Evolutionary conservation across 2,329 filamentous ascomycete genomes (phyloP), one percentile per base, ranked within the genome.

Genomic region (Trichothecium roseum): DNA sequence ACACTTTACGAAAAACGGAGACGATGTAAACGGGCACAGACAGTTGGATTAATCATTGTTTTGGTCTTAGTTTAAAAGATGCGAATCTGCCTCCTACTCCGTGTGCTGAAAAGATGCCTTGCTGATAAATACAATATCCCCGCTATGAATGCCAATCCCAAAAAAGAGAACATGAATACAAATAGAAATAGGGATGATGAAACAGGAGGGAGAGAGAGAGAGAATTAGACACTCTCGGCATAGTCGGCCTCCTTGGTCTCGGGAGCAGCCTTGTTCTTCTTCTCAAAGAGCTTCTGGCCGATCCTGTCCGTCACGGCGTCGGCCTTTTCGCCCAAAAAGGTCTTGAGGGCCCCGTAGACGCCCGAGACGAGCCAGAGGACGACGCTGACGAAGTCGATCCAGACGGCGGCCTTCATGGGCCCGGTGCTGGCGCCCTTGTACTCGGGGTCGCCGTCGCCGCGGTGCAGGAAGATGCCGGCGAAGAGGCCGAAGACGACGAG

Each of bases 401-500:
- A 86, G 3, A 84, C 80, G 3, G 80, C 79, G 41, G 72, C 66
- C 58, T 81, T 80, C 82, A 86, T 86, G 6, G 51, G 35, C 4
- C 50, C 42, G 0, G 62, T 63, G 41, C 52, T 63, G 30, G 52
- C 55, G 20, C 61, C 63, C 51, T 68, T 57, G 53, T 66, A 68
- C 28, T 54, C 47, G 24, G 63, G 59, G 38, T 79, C 68, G 37
- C 66, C 67, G 41, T 75, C 57, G 33, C 72, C 56, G 34, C 72
- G 67, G 24, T 66, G 55, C 39, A 86, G 73, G 57, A 81, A 87
- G 60, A 84, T 75, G 40, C 66, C 72, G 12, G 76, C 82, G 45
- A 87, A 86, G 40, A 82, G 69, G 18, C 80, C 82, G 51, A 86
- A 85, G 3, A 81, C 64, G 12, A 75, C 68, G 41, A 82, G 62